These are phyloP conservation scores for Fraxinus paxiana DNA, from an alignment of 305 asterid species.

Conservation along the genomic window DNA sequence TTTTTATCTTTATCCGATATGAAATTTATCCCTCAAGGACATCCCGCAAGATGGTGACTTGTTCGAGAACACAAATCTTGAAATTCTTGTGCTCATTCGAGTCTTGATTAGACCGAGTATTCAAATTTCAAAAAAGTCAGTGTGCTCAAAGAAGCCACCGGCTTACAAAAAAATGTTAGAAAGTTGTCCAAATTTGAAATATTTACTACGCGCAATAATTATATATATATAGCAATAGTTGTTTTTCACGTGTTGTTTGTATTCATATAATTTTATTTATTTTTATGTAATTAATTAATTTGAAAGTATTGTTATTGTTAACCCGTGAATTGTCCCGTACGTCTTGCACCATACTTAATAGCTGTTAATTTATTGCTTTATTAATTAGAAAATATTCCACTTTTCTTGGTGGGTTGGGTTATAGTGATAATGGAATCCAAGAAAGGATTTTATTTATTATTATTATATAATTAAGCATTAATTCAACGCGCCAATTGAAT, in stretches of 20 bases:
- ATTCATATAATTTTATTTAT: neutral
- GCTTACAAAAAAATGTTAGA: neutral
- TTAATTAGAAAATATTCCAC: neutral
- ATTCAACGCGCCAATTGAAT: neutral
- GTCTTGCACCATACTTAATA: neutral
- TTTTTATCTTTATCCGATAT: neutral
- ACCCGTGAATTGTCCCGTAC: neutral
- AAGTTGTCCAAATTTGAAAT: neutral
- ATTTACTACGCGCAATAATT: neutral
- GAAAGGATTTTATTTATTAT: too few relatives aligned
- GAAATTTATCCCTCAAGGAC: too few relatives aligned
- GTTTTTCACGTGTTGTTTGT: neutral
- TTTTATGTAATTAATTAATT: too few relatives aligned
- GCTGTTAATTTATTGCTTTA: neutral
- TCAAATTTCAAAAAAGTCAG: too few relatives aligned
- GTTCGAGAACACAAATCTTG: neutral
- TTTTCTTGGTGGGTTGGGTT: neutral
- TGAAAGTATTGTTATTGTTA: neutral
- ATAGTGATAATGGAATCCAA: neutral
- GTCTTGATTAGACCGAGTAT: too few relatives aligned
- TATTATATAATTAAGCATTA: neutral
- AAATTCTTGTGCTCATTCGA: neutral
- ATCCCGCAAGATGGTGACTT: neutral
- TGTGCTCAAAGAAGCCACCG: neutral
- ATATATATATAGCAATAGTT: neutral